These are phyloP conservation scores for Eutrema salsugineum DNA, from an alignment of 441 rosid species.

Conservation along the genomic window DNA sequence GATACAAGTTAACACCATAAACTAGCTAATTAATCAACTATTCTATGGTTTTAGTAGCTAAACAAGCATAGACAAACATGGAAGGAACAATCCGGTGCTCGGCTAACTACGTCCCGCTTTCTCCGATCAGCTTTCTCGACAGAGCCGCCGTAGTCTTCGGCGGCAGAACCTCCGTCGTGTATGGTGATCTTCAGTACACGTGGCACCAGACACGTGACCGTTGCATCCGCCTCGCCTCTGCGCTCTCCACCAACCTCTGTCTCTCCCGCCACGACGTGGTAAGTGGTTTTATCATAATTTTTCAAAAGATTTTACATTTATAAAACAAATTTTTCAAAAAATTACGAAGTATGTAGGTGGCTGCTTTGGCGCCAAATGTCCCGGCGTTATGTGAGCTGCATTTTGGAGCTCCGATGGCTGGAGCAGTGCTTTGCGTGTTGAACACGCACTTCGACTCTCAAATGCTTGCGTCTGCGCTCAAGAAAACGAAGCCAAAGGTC, in stretches of 20 bases:
- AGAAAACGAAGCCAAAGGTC: conserved; percentile 57
- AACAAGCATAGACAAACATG: background rate
- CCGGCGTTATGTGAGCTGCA: conserved; percentile 75
- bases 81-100: conserved; percentile 35
- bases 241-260: conserved; percentile 44
- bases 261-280: conserved; percentile 61
- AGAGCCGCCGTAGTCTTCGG: conserved; percentile 59
- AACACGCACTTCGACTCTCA: conserved; percentile 49
- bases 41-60: background rate
- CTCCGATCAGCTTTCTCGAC: conserved; percentile 70
- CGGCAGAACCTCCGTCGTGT: conserved; percentile 41
- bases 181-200: conserved; percentile 53
- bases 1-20: background rate
- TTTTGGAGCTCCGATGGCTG: conserved; percentile 77
- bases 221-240: conserved; percentile 70
- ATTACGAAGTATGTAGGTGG: conserved; percentile 50
- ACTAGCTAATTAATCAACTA: background rate
- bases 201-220: conserved; percentile 60
- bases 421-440: conserved; percentile 57
- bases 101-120: conserved; percentile 50
- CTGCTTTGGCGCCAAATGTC: conserved; percentile 57
- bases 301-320: background rate
- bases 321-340: too few relatives aligned
- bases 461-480: conserved; percentile 44
- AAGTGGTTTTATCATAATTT: background rate